phyloP scores from a whole-genome alignment of 1,139 yeast genomes.

The Meyerozyma guilliermondii region DNA sequence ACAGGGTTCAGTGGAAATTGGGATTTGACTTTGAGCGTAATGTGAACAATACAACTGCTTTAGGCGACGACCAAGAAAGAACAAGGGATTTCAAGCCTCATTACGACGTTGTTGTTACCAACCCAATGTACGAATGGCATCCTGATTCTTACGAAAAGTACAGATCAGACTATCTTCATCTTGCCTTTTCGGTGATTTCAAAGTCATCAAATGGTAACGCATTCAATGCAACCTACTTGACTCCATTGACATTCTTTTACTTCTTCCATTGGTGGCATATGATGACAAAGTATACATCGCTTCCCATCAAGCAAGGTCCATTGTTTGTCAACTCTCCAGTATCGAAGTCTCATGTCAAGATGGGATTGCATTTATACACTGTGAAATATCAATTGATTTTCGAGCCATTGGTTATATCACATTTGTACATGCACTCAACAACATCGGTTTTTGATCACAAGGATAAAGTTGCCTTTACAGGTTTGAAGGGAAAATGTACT shows the following conservation, averaged over 20 bases:
- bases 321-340: conserved; percentile 41
- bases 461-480: conserved; percentile 59
- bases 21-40: conserved; percentile 42
- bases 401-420: conserved; percentile 70
- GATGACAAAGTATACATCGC: conserved; percentile 62
- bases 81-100: conserved; percentile 33
- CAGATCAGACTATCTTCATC: conserved; percentile 38
- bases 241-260: conserved; percentile 64
- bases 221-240: conserved; percentile 68
- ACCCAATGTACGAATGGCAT: conserved; percentile 35
- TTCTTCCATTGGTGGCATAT: conserved; percentile 84
- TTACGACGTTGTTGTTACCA: conserved; percentile 38
- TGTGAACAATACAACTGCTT: conserved; percentile 12
- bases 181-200: conserved; percentile 39
- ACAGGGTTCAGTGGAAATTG: conserved; percentile 37
- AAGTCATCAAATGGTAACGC: conserved; percentile 30
- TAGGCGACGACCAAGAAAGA: conserved; percentile 31
- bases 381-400: conserved; percentile 74
- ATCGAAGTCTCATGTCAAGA: conserved; percentile 43
- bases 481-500: conserved; percentile 68
- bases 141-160: conserved; percentile 42
- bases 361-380: conserved; percentile 74
- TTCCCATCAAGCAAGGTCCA: conserved; percentile 72
- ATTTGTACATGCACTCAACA: conserved; percentile 59
- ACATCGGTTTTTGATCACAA: conserved; percentile 38